Evolutionary conservation across 306 rosid genomes (phyloP).

Genomic region (Rosa rugosa): DNA sequence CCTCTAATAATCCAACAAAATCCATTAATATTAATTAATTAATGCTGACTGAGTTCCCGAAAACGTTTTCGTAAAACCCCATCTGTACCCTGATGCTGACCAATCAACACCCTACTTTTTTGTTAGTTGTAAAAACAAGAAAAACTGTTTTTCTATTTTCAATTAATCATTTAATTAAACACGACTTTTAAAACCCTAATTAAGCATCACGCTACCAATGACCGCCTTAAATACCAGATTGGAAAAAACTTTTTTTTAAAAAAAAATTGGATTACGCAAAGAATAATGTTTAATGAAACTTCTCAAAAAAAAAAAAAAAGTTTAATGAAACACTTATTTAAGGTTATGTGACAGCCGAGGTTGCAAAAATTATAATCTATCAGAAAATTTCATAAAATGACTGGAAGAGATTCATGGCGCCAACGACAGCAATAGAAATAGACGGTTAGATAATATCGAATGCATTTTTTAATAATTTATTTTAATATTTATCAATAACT

Average conservation of each 20-base stretch:
- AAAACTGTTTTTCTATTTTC: neutral
- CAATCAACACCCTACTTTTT: slow-evolving; percentile 17
- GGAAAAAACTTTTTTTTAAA: neutral
- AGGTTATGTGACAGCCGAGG: too few relatives aligned
- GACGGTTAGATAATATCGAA: too few relatives aligned
- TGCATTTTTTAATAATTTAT: too few relatives aligned
- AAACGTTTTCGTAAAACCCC: neutral
- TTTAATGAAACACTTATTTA: too few relatives aligned
- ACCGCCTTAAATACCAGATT: neutral
- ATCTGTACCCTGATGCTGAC: slow-evolving; percentile 24
- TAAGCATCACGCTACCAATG: slow-evolving; percentile 37
- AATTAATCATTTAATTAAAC: neutral
- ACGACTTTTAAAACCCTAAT: slow-evolving; percentile 12
- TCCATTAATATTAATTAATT: slow-evolving; percentile 10
- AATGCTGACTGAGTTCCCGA: slow-evolving; percentile 24
- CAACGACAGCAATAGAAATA: too few relatives aligned
- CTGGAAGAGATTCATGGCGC: too few relatives aligned
- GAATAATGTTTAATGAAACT: neutral
- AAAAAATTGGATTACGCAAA: neutral
- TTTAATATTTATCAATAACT: too few relatives aligned
- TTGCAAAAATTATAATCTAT: too few relatives aligned
- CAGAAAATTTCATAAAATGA: too few relatives aligned
- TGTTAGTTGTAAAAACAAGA: neutral
- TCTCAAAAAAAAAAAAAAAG: too few relatives aligned
- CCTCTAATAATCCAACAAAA: slow-evolving; percentile 9